Conservation (phyloP, 805 yeast species). For the Cyberlindnera maclurae region DNA sequence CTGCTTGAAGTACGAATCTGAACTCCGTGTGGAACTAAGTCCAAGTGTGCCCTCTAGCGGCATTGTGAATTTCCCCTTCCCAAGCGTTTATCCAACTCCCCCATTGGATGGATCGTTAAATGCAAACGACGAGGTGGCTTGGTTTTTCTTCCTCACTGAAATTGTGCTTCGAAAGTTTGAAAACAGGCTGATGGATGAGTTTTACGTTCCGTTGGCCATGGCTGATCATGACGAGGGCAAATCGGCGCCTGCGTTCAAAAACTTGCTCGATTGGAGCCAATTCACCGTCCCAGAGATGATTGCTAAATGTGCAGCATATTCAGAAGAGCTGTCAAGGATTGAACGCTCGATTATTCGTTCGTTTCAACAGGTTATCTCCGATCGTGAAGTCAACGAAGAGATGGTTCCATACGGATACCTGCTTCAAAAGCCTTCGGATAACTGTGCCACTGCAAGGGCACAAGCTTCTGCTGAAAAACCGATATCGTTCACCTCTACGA, state of each 20-base stretch:
- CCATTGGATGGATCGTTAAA: slow-evolving; percentile 16
- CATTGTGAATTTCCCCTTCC: slow-evolving; percentile 20
- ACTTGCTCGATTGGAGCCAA: slow-evolving; percentile 15
- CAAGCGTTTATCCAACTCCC: slow-evolving; percentile 18
- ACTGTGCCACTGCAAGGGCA: not conserved
- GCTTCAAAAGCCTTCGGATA: not conserved
- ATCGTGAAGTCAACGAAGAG: slow-evolving; percentile 5
- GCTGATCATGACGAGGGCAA: slow-evolving; percentile 3
- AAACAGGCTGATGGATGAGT: slow-evolving; percentile 18
- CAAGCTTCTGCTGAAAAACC: not conserved
- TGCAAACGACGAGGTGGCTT: slow-evolving; percentile 16
- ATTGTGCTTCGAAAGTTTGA: slow-evolving; percentile 20
- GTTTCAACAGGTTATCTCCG: slow-evolving; percentile 10
- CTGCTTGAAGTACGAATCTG: slow-evolving; percentile 21
- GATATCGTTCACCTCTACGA: not conserved
- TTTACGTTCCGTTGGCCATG: slow-evolving; percentile 13
- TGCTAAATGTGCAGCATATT: slow-evolving; percentile 5
- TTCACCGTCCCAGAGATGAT: slow-evolving; percentile 9
- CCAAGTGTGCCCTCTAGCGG: slow-evolving; percentile 22
- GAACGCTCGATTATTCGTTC: slow-evolving; percentile 14
- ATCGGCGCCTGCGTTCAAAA: slow-evolving; percentile 8
- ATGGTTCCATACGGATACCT: slow-evolving; percentile 20
- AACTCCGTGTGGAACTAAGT: slow-evolving; percentile 20
- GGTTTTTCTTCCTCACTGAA: slow-evolving; percentile 23
- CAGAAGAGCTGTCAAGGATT: slow-evolving; percentile 16